Evolutionary conservation across 345 rosid species (phyloP).

Genomic region (Acer negundo): DNA sequence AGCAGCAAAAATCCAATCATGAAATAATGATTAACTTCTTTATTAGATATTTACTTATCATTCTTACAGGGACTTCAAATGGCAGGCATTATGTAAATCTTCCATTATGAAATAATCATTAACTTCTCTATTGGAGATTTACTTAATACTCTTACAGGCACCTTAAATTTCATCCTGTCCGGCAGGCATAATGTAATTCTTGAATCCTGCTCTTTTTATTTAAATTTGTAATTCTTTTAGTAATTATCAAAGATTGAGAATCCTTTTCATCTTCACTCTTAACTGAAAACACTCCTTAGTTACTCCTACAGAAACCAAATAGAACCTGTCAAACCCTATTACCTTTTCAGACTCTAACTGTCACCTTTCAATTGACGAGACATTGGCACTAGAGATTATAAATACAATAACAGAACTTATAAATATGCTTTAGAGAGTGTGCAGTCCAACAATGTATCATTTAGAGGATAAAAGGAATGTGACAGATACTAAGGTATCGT

Average conservation of each 20-base stretch:
- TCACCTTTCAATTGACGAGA: not conserved
- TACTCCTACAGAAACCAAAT: not conserved
- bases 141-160: not conserved
- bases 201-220: not conserved
- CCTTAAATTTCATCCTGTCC: not conserved
- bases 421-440: not conserved
- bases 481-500: too few relatives aligned
- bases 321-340: not conserved
- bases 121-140: not conserved
- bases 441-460: not conserved
- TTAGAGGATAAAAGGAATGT: not conserved
- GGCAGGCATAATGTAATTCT: not conserved
- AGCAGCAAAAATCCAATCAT: not conserved
- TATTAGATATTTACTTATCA: not conserved
- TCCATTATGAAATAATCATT: not conserved
- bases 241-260: not conserved
- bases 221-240: not conserved
- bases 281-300: not conserved
- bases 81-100: not conserved
- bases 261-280: not conserved
- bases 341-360: not conserved
- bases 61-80: not conserved
- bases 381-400: not conserved
- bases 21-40: not conserved
- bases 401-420: not conserved